A percentile compares a stretch with the other conserved stretches of the same genome.
These are phyloP conservation scores for Phyllachora maydis DNA, from an alignment of 2,329 filamentous ascomycete genomes.

Conservation along the genomic window DNA sequence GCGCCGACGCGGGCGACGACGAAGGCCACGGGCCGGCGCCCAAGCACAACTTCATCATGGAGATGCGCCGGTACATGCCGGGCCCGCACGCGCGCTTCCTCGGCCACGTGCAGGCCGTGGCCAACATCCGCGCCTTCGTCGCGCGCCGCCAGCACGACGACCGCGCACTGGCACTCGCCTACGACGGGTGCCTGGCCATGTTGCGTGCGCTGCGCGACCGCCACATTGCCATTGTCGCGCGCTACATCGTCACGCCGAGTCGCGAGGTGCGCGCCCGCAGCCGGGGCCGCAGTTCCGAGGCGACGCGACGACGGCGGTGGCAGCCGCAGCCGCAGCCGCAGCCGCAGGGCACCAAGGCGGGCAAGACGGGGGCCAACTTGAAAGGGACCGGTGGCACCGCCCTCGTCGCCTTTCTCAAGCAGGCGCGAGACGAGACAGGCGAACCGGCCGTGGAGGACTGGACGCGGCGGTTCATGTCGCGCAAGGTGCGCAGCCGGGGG, in stretches of 20 bases:
- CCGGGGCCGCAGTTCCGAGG: conserved; percentile 35
- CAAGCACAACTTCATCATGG: conserved; percentile 77
- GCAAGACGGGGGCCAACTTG: conserved; percentile 15
- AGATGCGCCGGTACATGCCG: conserved; percentile 97
- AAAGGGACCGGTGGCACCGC: conserved; percentile 87
- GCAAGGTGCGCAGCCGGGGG: conserved; percentile 17
- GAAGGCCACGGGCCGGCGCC: conserved; percentile 22
- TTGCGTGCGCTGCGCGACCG: conserved; percentile 59
- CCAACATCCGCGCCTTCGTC: conserved; percentile 79
- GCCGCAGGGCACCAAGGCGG: conserved; percentile 21
- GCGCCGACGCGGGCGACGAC: conserved; percentile 21
- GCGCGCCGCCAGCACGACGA: conserved; percentile 33
- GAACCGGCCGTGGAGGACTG: conserved; percentile 63
- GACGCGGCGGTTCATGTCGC: conserved; percentile 35
- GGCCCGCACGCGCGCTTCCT: conserved; percentile 81
- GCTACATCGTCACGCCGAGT: conserved; percentile 85
- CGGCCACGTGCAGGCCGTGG: conserved; percentile 53
- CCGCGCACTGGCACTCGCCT: conserved; percentile 53
- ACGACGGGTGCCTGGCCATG: conserved; percentile 71
- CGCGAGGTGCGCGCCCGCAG: conserved; percentile 48
- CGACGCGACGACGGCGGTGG: conserved; percentile 21
- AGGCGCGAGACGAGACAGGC: conserved; percentile 87
- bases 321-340: conserved; percentile 12
- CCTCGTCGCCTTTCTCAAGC: conserved; percentile 87
- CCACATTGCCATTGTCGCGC: conserved; percentile 88